phyloP scores from a whole-genome alignment of 2,329 filamentous ascomycete species.

The Fusarium cyanostomum region DNA sequence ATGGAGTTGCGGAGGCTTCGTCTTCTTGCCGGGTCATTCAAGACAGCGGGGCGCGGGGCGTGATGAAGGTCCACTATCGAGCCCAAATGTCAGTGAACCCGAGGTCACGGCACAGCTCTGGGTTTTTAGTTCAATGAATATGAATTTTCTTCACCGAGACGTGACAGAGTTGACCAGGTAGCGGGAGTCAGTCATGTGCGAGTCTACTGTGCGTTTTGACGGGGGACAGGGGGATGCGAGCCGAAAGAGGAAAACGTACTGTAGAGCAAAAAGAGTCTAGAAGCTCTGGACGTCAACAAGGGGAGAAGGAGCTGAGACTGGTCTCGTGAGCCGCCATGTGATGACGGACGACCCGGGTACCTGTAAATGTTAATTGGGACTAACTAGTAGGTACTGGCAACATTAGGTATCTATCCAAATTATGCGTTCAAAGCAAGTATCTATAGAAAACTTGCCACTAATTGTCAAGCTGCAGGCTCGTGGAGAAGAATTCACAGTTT shows the following conservation, averaged over 20 bases:
- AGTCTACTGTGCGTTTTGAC: slow-evolving; percentile 9
- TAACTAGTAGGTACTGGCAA: no score
- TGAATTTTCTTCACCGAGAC: slow-evolving; percentile 30
- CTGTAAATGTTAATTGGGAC: no score
- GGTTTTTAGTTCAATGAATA: slow-evolving; percentile 13
- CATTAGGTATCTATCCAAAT: no score
- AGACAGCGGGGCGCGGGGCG: slow-evolving; percentile 13
- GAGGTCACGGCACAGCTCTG: slow-evolving; percentile 6
- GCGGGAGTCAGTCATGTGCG: slow-evolving; percentile 40
- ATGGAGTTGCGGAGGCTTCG: slow-evolving; percentile 13
- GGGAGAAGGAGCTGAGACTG: slow-evolving; percentile 7
- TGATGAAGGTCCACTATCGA: slow-evolving; percentile 3
- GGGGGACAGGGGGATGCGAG: slow-evolving; percentile 9
- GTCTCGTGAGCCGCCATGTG: slow-evolving; percentile 36
- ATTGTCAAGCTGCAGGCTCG: no score
- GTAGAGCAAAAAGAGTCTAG: slow-evolving; percentile 21
- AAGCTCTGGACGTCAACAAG: slow-evolving; percentile 12
- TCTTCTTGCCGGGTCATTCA: not conserved
- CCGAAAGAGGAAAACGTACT: slow-evolving; percentile 4
- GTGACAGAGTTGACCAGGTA: slow-evolving; percentile 37
- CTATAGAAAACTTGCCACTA: no score
- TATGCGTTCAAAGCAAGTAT: no score
- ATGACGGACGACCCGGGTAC: no score
- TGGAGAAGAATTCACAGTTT: no score
- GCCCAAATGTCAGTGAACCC: slow-evolving; percentile 9